A percentile compares a stretch with the other conserved stretches of the same genome.
These are phyloP conservation scores for Rhynchosporium agropyri DNA, from an alignment of 2,329 filamentous ascomycete genomes.

Conservation along the genomic window DNA sequence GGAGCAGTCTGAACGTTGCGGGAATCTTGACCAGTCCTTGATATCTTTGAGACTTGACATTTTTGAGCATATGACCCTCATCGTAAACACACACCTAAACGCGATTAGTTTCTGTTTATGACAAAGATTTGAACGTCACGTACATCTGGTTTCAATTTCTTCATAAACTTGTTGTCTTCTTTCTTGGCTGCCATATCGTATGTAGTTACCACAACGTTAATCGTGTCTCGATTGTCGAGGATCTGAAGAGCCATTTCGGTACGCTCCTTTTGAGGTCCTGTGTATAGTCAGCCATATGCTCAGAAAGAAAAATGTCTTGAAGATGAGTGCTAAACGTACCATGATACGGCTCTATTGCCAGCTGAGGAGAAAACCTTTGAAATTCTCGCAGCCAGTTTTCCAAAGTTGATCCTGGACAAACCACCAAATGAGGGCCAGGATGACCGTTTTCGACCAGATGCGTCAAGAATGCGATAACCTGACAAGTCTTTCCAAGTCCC, in stretches of 20 bases:
- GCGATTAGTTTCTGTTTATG: conserved; percentile 22
- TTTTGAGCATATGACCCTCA: conserved; percentile 93
- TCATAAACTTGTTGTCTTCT: conserved; percentile 64
- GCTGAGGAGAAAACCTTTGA: conserved; percentile 75
- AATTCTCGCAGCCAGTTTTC: conserved; percentile 97
- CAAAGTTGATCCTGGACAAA: conserved; percentile 90
- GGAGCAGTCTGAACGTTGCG: conserved; percentile 80
- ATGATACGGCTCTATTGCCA: conserved; percentile 74
- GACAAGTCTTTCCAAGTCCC: conserved; percentile 95
- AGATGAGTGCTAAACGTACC: conserved; percentile 29
- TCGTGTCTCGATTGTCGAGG: conserved; percentile 65
- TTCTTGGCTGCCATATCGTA: conserved; percentile 65
- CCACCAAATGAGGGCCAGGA: conserved; percentile 76
- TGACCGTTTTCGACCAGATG: conserved; percentile 72
- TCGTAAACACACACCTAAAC: conserved; percentile 68
- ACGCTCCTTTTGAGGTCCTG: conserved; percentile 67
- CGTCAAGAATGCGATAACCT: conserved; percentile 89
- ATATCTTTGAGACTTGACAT: conserved; percentile 80
- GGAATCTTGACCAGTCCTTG: conserved; percentile 75
- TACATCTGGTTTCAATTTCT: conserved; percentile 56
- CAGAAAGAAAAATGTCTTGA: not conserved
- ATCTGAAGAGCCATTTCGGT: conserved; percentile 66
- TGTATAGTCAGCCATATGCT: conserved; percentile 15
- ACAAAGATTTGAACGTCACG: conserved; percentile 17
- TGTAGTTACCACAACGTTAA: conserved; percentile 73